Base-by-base conservation (phyloP, 2,329 filamentous ascomycete species). In the Epichloe elymi region DNA sequence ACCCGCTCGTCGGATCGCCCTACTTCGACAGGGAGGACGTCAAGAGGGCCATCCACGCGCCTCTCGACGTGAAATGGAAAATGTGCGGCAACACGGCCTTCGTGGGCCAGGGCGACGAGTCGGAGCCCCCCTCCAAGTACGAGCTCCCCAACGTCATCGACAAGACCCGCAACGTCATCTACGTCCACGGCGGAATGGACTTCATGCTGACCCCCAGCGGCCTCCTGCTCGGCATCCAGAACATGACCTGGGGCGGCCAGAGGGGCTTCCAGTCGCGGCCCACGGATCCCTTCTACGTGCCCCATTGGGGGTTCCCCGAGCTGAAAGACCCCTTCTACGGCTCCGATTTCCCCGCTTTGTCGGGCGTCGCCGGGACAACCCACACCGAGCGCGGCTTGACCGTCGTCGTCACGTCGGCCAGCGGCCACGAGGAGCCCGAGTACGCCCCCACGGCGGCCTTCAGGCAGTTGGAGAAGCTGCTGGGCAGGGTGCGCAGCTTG, bases 301-400 rank as follows among this genome's bases (percentile, higher is more conserved):
- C 86, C 0, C 49, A 47, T 4, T 61, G 57, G 43, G 56, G 58
- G 33, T 53, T 10, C 17, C 42, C 51, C 6, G 23, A 36, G 5
- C 82, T 79, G 61, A 79, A 83, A 57, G 69, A 33, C 5, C 42
- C 47, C 15, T 58, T 75, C 50, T 67, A 74, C 20, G 66, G 55
- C 50, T 58, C 67, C 2, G 66, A 66, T 12, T 71, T 70, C n/a
- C 63, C 76, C 17, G 78, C 0, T 2, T 1, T 26, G 2, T 2
- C 75, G 1, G 87, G 87, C 2, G 72, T 85, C 1, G 72, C 88
- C 63, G 88, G 88, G 0, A 80, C 78, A 0, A 76, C 76, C 15
- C 80, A 86, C 58, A 83, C 80, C 0, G 88, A 94, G 71, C 74
- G 88, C 41, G 85, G 86, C 0, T 67, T 95, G 45, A 93, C 86